Conservation (phyloP, 805 yeast genomes). For the Kodamaea restingae region DNA sequence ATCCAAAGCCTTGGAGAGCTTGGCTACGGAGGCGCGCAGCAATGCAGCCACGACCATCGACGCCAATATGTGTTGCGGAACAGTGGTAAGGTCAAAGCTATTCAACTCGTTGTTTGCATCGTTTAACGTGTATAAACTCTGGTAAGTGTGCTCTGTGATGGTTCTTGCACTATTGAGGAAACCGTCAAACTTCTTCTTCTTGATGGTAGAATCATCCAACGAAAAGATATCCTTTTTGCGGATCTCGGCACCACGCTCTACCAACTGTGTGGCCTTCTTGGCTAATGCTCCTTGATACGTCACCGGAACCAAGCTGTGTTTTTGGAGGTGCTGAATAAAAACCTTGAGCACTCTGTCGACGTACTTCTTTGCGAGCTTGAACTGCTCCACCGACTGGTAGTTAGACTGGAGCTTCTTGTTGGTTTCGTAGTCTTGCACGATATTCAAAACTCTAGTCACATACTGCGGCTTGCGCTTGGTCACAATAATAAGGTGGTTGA, state of each 20-base stretch:
- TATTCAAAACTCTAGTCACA: slow-evolving; percentile 52
- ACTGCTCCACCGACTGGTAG: slow-evolving; percentile 40
- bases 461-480: slow-evolving; percentile 64
- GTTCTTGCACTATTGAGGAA: slow-evolving; percentile 31
- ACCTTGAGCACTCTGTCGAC: slow-evolving; percentile 56
- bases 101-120: slow-evolving; percentile 57
- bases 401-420: slow-evolving; percentile 52
- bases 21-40: slow-evolving; percentile 46
- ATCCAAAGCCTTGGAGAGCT: slow-evolving; percentile 62
- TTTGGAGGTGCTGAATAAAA: slow-evolving; percentile 36
- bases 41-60: slow-evolving; percentile 68
- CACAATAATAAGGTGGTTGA: slow-evolving; percentile 60
- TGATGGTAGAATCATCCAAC: slow-evolving; percentile 28
- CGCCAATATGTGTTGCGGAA: slow-evolving; percentile 62
- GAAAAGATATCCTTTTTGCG: slow-evolving; percentile 36
- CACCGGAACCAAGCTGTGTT: slow-evolving; percentile 34
- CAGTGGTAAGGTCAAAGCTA: slow-evolving; percentile 63
- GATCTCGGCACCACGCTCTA: slow-evolving; percentile 38
- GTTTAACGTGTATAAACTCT: slow-evolving; percentile 64
- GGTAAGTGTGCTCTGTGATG: slow-evolving; percentile 38
- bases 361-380: slow-evolving; percentile 57
- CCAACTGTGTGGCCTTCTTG: slow-evolving; percentile 27
- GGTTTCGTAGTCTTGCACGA: slow-evolving; percentile 58
- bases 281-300: slow-evolving; percentile 25
- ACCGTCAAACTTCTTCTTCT: slow-evolving; percentile 41